Conservation (phyloP, 2,329 filamentous ascomycete species). For the Coleophoma crateriformis region DNA sequence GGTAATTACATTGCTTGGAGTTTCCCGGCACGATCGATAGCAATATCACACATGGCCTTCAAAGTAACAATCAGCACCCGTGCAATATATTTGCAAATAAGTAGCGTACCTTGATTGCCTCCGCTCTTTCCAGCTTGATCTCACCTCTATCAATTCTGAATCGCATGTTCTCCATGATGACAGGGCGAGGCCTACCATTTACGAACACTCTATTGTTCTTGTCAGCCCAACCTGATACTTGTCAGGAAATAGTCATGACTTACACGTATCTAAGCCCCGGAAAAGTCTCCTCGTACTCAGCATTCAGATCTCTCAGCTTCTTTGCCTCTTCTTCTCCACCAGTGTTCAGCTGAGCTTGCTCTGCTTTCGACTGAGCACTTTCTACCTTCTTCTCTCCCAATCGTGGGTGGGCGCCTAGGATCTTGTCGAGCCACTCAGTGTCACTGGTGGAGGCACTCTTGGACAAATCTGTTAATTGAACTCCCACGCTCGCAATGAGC, state of each 20-base stretch:
- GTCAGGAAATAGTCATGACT: background rate
- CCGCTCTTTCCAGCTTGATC: slow-evolving; percentile 60
- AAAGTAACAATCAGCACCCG: slow-evolving; percentile 10
- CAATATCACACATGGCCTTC: slow-evolving; percentile 83
- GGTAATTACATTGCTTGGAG: slow-evolving; percentile 6
- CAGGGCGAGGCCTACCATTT: slow-evolving; percentile 67
- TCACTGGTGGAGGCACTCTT: slow-evolving; percentile 43
- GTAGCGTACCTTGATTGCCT: slow-evolving; percentile 62
- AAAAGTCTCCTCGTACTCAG: slow-evolving; percentile 73
- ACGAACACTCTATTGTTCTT: slow-evolving; percentile 65
- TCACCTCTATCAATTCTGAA: slow-evolving; percentile 65
- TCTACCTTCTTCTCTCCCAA: slow-evolving; percentile 77
- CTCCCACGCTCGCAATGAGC: slow-evolving; percentile 62
- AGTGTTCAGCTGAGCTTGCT: slow-evolving; percentile 71
- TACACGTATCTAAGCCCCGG: slow-evolving; percentile 79
- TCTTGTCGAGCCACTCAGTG: slow-evolving; percentile 56
- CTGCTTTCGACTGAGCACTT: slow-evolving; percentile 73
- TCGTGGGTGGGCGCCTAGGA: slow-evolving; percentile 77
- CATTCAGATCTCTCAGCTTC: slow-evolving; percentile 59
- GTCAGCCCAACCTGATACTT: slow-evolving; percentile 7
- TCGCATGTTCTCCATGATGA: slow-evolving; percentile 80
- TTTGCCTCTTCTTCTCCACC: slow-evolving; percentile 50
- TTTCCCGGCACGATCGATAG: slow-evolving; percentile 70
- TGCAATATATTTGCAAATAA: background rate
- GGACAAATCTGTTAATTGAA: slow-evolving; percentile 55